phyloP scores from a whole-genome alignment of 345 rosid species.

The Aquilaria malaccensis region DNA sequence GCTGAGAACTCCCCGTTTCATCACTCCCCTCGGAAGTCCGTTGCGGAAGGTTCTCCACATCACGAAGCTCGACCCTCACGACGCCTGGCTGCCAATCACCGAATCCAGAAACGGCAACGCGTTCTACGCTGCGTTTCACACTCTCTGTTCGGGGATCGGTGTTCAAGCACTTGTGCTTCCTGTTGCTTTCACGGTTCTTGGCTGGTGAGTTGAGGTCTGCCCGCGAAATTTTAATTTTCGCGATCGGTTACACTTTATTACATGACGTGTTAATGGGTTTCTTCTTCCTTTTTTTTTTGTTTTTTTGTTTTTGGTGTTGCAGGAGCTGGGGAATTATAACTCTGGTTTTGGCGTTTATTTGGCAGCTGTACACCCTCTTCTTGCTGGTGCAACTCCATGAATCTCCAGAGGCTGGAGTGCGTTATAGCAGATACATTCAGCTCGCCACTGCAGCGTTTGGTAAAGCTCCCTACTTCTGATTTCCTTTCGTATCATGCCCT shows the following conservation, averaged over 20 bases:
- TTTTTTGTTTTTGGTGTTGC: background rate
- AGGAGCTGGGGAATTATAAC: conserved; percentile 74
- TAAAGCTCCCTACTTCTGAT: conserved; percentile 8
- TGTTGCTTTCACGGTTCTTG: conserved; percentile 73
- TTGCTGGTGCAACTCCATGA: conserved; percentile 82
- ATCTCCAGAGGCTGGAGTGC: conserved; percentile 37
- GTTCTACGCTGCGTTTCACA: conserved; percentile 72
- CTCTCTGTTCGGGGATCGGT: conserved; percentile 83
- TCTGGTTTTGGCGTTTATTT: conserved; percentile 48
- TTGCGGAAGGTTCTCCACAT: conserved; percentile 40
- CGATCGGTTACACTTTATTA: no score
- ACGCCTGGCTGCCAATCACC: conserved; percentile 92
- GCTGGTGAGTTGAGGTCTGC: conserved; percentile 42
- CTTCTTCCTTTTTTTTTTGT: no score
- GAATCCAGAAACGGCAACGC: conserved; percentile 84
- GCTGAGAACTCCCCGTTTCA: conserved; percentile 47
- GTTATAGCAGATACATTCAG: conserved; percentile 67
- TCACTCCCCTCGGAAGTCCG: conserved; percentile 57
- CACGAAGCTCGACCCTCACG: conserved; percentile 57
- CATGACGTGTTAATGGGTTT: no score
- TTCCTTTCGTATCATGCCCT: no score
- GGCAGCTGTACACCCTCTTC: conserved; percentile 79
- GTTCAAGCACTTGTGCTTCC: conserved; percentile 86
- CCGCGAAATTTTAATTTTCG: no score
- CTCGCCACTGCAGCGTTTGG: conserved; percentile 60